Base-by-base conservation (phyloP, 768 basidiomycete species). In the Trichaptum fuscoviolaceum region DNA sequence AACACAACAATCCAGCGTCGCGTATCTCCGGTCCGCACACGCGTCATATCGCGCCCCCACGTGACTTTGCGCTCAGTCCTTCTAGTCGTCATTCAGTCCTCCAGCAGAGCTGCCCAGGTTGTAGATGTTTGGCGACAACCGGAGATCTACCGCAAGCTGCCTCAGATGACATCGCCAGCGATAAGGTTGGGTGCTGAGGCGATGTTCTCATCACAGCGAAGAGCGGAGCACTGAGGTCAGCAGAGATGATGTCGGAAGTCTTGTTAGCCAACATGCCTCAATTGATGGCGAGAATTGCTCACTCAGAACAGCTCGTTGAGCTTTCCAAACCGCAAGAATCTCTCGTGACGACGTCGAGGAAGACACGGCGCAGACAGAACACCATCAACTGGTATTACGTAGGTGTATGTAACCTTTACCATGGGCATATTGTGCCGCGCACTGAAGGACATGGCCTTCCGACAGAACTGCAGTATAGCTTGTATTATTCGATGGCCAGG, bases 11-110 rank as follows among this genome's bases (percentile, higher is more conserved):
- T 20, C 42, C 42, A 52, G 42, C 12, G 42, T 52, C 42, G 42
- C 42, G 42, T 52, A 52, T 52, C 42, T 52, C 42, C 42, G 42
- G 42, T 52, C 42, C 42, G 42, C 42, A 52, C 42, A 52, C 42
- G 42, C 42, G 42, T 52, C 42, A 52, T 52, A 52, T 52, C 42
- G 42, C 42, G 42, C 42, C 42, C n/a, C 20, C 42, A 52, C 42
- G 42, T 52, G 42, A 52, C 42, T 20, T 52, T 52, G 3, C 42
- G 42, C 42, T 2, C 42, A 15, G 30, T 30, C 30, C 30, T 30
- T 30, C 30, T 30, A 3, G 30, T 52, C 42, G 42, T 52, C 42
- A 52, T 52, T 52, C 42, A 6, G 3, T 20, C 42, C 42, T 52
- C 42, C 10, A 52, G 42, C 42, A 52, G 15, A 52, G 42, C 12